phyloP scores from a whole-genome alignment of 805 yeast species.

The Lipomyces japonicus region DNA sequence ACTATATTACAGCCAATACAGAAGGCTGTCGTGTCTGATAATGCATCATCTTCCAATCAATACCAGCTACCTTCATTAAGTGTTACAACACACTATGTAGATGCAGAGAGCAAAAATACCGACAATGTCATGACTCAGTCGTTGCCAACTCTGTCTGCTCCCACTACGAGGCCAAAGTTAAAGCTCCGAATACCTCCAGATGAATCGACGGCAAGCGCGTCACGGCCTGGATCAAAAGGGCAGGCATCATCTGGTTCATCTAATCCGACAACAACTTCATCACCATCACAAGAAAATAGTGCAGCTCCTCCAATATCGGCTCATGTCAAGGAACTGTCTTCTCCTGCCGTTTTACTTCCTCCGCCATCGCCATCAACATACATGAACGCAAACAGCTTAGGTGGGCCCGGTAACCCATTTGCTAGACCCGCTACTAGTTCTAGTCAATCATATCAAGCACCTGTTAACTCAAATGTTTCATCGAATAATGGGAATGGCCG shows the following conservation, averaged over 20 bases:
- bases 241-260: constrained; percentile 15
- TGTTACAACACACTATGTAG: no score
- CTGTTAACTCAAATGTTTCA: constrained; percentile 31
- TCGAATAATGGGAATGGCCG: constrained; percentile 38
- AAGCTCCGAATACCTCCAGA: constrained; percentile 40
- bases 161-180: constrained; percentile 36
- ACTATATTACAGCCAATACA: no score
- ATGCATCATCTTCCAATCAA: no score
- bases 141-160: background rate
- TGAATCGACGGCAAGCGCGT: constrained; percentile 12
- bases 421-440: constrained; percentile 24
- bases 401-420: constrained; percentile 39
- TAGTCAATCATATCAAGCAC: constrained; percentile 10
- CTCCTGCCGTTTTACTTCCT: constrained; percentile 34
- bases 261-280: constrained; percentile 16
- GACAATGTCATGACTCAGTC: background rate
- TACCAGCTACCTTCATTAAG: no score
- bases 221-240: background rate
- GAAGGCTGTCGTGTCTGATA: no score
- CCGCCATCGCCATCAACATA: constrained; percentile 39
- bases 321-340: constrained; percentile 31
- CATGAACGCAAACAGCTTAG: constrained; percentile 28
- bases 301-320: constrained; percentile 20
- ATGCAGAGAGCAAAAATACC: background rate
- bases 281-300: constrained; percentile 9